Conservation (phyloP, 345 rosid genomes). For the Erodium maritimum region DNA sequence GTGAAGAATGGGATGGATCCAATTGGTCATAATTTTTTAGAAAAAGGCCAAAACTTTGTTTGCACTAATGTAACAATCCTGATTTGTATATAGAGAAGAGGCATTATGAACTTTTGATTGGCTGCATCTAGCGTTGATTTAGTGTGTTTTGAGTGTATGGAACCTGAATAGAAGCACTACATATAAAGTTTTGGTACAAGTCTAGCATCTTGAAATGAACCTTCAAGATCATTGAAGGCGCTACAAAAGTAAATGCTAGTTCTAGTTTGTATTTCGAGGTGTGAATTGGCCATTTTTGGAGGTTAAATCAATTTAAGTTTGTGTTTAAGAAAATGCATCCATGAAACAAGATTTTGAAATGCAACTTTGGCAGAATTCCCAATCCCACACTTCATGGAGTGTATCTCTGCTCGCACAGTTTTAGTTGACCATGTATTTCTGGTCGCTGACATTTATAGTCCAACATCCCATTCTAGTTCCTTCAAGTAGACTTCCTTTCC, state of each 20-base stretch:
- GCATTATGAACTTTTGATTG: neutral
- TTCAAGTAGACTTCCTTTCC: constrained; percentile 1
- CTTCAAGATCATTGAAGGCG: neutral
- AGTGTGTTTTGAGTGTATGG: neutral
- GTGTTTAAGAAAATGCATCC: neutral
- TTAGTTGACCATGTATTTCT: no score
- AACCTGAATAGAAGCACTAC: neutral
- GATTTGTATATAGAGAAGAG: neutral
- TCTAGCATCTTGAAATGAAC: neutral
- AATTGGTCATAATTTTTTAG: no score
- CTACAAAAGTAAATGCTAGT: neutral
- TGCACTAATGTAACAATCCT: neutral
- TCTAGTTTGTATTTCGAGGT: neutral
- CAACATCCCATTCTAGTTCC: no score
- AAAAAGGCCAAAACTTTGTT: neutral
- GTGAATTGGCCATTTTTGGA: neutral
- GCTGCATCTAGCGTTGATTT: neutral
- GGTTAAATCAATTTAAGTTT: neutral
- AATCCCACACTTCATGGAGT: neutral
- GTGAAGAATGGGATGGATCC: no score
- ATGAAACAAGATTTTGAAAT: no score
- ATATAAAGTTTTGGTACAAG: neutral
- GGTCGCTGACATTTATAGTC: no score
- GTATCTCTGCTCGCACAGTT: neutral
- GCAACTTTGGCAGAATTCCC: no score